These are phyloP conservation scores for Talaromyces sp. DNA, from an alignment of 2,329 filamentous ascomycete species.

Conservation along the genomic window DNA sequence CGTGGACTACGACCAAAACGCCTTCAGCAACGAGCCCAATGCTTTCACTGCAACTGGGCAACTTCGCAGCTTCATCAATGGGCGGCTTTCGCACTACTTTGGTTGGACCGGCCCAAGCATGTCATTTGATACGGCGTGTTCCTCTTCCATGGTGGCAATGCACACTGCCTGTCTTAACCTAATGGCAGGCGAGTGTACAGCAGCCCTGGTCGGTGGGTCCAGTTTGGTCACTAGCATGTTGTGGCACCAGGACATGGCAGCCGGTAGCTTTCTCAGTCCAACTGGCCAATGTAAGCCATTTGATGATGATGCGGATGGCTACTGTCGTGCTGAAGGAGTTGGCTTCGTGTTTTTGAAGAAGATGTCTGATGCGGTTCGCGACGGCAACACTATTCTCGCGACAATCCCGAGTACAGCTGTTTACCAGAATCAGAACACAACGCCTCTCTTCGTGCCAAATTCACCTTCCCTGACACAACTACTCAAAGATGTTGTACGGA, in stretches of 20 bases:
- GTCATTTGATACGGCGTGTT: constrained; percentile 9
- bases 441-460: background rate
- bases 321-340: constrained; percentile 52
- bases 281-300: constrained; percentile 54
- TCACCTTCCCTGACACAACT: background rate
- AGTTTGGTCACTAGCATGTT: constrained; percentile 30
- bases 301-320: constrained; percentile 51
- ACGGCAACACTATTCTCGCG: background rate
- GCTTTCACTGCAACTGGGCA: constrained; percentile 30
- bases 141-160: background rate
- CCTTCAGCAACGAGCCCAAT: constrained; percentile 32
- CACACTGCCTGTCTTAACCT: constrained; percentile 17
- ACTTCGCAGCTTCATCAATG: constrained; percentile 23
- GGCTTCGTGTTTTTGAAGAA: constrained; percentile 22
- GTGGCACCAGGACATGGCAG: constrained; percentile 33
- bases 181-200: constrained; percentile 26
- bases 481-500: background rate
- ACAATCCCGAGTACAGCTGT: background rate
- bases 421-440: background rate
- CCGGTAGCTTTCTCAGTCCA: constrained; percentile 46
- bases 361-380: background rate
- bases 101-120: constrained; percentile 47
- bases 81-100: constrained; percentile 47
- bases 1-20: constrained; percentile 35
- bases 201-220: constrained; percentile 42